A percentile compares a stretch with the other conserved stretches of the same genome.
These are phyloP conservation scores for Papiliotrema terrestris DNA, from an alignment of 1,284 basidiomycete species.

Conservation along the genomic window DNA sequence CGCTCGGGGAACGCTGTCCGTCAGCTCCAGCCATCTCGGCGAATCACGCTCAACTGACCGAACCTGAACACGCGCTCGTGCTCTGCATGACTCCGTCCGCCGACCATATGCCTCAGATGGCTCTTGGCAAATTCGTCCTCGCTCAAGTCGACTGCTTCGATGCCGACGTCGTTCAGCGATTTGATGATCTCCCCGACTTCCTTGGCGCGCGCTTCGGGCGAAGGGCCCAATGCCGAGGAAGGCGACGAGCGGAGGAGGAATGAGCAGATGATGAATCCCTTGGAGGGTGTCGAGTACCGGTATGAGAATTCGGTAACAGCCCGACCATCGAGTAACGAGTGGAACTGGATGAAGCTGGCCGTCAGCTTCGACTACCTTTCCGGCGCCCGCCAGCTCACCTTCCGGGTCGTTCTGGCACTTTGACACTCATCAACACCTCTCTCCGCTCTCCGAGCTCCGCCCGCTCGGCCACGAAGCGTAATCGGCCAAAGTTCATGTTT, in stretches of 20 bases:
- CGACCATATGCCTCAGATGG: conserved; percentile 91
- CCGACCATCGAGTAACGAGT: conserved; percentile 83
- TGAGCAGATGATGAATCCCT: conserved; percentile 79
- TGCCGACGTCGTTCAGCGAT: conserved; percentile 62
- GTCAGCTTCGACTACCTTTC: not conserved
- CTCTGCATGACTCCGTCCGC: conserved; percentile 69
- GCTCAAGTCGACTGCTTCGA: conserved; percentile 84
- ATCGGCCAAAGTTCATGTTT: conserved; percentile 97
- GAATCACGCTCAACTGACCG: conserved; percentile 55
- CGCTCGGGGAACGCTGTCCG: conserved; percentile 88
- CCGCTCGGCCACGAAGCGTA: conserved; percentile 95
- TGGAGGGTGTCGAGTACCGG: conserved; percentile 61
- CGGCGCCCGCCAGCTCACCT: conserved; percentile 54
- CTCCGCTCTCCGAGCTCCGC: conserved; percentile 94
- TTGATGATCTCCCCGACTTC: conserved; percentile 69
- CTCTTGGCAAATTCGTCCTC: conserved; percentile 95
- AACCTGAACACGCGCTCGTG: conserved; percentile 92
- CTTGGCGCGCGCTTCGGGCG: conserved; percentile 54
- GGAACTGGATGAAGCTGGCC: conserved; percentile 77
- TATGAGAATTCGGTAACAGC: conserved; percentile 97
- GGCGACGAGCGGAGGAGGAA: conserved; percentile 69
- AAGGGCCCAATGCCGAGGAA: conserved; percentile 43
- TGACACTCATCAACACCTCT: conserved; percentile 88
- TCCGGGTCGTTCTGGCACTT: conserved; percentile 88
- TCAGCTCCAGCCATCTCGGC: not conserved